phyloP scores from a whole-genome alignment of 306 rosid genomes.

The Cicer pinnatifidum region DNA sequence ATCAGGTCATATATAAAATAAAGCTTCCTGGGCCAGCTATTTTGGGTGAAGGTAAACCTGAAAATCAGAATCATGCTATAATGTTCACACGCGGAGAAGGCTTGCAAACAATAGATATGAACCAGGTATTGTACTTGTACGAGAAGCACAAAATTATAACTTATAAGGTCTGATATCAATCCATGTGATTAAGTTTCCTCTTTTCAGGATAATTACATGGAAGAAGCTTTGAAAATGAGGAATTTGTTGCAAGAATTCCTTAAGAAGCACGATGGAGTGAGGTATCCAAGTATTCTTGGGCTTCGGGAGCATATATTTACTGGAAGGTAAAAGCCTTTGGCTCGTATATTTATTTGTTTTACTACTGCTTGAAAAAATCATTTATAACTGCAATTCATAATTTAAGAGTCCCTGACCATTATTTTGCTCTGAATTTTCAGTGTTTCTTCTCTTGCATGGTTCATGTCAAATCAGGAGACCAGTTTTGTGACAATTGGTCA shows the following conservation, averaged over 20 bases:
- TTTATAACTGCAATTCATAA: neutral
- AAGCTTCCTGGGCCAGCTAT: conserved; percentile 97
- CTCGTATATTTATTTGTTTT: conserved; percentile 20
- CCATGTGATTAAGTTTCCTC: conserved; percentile 31
- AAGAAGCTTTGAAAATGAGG: conserved; percentile 98
- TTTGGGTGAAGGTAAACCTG: conserved; percentile 99
- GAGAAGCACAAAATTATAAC: conserved; percentile 3
- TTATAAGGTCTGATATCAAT: conserved; percentile 26
- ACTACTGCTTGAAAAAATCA: neutral
- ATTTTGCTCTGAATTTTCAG: conserved; percentile 58
- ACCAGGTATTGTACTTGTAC: conserved; percentile 66
- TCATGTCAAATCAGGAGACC: conserved; percentile 99
- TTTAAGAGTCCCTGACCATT: conserved; percentile 40
- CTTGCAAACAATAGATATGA: conserved; percentile 96
- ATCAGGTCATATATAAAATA: conserved; percentile 85
- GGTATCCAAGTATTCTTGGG: conserved; percentile 88
- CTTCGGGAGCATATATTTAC: conserved; percentile 98
- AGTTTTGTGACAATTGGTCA: conserved; percentile 99
- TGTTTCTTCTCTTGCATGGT: conserved; percentile 99
- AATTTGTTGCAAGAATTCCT: conserved; percentile 94
- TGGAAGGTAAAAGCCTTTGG: conserved; percentile 65
- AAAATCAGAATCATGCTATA: conserved; percentile 97
- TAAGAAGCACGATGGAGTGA: conserved; percentile 85
- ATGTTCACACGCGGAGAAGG: conserved; percentile 97
- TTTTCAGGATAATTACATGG: conserved; percentile 91